A percentile compares a stretch with the other conserved stretches of the same genome.
phyloP scores from a whole-genome alignment of 257 asterid species.

The Solanum sejunctum region DNA sequence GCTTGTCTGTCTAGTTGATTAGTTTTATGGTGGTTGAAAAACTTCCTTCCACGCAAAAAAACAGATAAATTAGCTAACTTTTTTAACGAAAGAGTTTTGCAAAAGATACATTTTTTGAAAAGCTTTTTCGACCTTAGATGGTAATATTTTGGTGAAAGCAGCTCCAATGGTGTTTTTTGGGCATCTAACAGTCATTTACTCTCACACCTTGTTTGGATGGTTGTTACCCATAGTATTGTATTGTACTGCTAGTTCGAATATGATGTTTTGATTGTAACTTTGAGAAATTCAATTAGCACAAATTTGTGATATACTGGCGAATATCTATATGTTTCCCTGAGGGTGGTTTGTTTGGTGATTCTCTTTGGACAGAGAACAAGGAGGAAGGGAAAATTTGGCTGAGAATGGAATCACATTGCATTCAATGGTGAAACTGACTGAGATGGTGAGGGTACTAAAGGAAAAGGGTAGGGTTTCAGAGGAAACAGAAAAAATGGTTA shows the following conservation, averaged over 20 bases:
- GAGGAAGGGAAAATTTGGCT: constrained; percentile 90
- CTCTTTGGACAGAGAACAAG: constrained; percentile 70
- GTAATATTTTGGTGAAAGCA: neutral
- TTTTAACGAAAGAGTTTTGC: neutral
- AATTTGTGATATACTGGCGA: neutral
- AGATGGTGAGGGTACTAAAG: constrained; percentile 84
- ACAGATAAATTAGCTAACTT: neutral
- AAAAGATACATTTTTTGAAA: neutral
- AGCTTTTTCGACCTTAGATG: neutral
- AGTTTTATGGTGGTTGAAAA: neutral
- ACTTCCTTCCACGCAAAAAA: neutral
- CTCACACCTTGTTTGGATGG: neutral
- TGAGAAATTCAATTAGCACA: neutral
- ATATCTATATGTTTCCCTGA: neutral
- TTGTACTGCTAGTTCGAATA: too few species aligned
- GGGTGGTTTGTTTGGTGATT: neutral
- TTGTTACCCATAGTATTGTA: too few species aligned
- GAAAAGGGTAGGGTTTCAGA: constrained; percentile 83
- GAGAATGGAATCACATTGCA: constrained; percentile 79
- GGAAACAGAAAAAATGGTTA: constrained; percentile 76
- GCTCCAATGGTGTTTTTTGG: neutral
- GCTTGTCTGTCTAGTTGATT: too few species aligned
- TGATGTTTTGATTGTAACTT: too few species aligned
- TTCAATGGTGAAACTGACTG: constrained; percentile 78
- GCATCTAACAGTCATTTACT: neutral